Base-by-base conservation (phyloP, 441 rosid genomes). In the Corymbia citriodora region DNA sequence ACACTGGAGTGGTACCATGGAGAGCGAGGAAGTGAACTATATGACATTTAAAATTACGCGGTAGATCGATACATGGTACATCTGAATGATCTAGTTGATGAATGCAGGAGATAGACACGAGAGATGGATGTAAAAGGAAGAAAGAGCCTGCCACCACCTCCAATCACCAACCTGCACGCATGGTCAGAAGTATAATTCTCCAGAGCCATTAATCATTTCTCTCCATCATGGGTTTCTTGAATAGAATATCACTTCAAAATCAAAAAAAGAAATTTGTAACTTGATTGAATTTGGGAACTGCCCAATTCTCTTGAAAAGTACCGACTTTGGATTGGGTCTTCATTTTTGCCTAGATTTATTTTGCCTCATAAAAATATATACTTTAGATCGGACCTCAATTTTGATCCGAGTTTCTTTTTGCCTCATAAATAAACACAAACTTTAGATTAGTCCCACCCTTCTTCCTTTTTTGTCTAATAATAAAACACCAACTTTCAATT, bases 31-130 rank as follows among this genome's bases (percentile, higher is more conserved):
- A 70, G 81, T 6, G 13, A 36, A 72, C 27, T 5, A 19, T 10
- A 10, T 10, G 48, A 72, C 82, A 15, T 12, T 72, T 33, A 18
- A 36, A 0, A 19, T 36, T 72, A 36, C 27, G 25, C 1, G 0
- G 4, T 72, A 19, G 16, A 72, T 1, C 27, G 1, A 40, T 6
- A 19, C 15, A 72, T 21, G 83, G 2, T 36, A 10, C 12, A 6
- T 72, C 0, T 36, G 2, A 72, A 72, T 10, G 50, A 72, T 36
- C 4, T 72, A 36, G 5, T 10, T 19, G 10, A 72, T 1, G 4
- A 4, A 10, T 19, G 1, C 2, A 0, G 0, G 17, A 16, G 15
- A 13, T 0, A 40, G 17, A n/a, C 29, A n/a, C 72, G 15, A 63
- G 8, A 72, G 82, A 17, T 19, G 82, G 7, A 8, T 2, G 15